Conservation (phyloP, 306 rosid species). For the Trichosanthes truncata region DNA sequence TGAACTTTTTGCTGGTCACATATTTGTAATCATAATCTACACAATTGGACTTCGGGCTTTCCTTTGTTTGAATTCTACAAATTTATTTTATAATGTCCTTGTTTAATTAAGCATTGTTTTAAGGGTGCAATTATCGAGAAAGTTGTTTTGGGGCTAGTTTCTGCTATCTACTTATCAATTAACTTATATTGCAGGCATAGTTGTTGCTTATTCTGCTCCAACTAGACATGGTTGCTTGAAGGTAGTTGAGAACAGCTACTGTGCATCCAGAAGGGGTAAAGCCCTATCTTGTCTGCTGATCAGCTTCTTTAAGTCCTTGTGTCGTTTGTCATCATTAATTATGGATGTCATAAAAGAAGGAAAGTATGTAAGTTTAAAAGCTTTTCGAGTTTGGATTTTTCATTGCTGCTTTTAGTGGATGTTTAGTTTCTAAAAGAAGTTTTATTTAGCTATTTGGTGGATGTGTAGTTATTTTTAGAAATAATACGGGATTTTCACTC, state of each 20-base stretch:
- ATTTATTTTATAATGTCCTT: neutral
- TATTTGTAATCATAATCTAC: neutral
- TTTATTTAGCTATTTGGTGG: neutral
- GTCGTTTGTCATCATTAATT: neutral
- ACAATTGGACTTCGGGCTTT: neutral
- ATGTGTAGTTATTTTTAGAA: neutral
- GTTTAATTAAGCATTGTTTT: neutral
- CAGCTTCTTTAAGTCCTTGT: neutral
- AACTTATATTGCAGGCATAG: conserved; percentile 40
- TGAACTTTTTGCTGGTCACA: neutral
- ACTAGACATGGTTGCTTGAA: conserved; percentile 78
- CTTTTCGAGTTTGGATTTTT: neutral
- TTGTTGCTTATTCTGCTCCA: conserved; percentile 80
- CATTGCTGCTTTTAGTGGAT: neutral
- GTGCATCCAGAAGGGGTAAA: conserved; percentile 90
- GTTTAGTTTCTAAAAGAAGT: neutral
- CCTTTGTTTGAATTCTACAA: neutral
- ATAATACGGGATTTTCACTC: neutral
- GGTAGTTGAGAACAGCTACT: conserved; percentile 84
- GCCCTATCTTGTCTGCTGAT: neutral
- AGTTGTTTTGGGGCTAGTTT: neutral
- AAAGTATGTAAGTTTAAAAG: neutral
- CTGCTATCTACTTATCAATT: neutral
- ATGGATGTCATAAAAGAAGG: neutral
- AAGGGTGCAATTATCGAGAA: neutral